Percentiles rank a stretch among this genome's conserved stretches.
These are phyloP conservation scores for Pisolithus microcarpus DNA, from an alignment of 768 basidiomycete species.

Conservation along the genomic window DNA sequence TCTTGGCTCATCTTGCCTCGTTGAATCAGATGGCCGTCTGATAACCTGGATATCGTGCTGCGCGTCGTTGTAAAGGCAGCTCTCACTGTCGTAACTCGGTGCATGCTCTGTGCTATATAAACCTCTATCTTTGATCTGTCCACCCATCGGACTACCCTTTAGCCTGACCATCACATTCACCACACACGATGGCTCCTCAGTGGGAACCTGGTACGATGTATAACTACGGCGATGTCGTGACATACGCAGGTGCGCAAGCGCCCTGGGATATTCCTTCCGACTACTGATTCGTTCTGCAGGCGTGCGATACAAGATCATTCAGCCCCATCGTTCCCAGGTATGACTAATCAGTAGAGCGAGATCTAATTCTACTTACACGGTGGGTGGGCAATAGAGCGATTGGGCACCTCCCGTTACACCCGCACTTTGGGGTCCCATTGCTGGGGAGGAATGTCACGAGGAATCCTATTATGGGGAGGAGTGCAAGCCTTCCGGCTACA, in stretches of 20 bases:
- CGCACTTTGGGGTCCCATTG: constrained; percentile 58
- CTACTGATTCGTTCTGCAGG: constrained; percentile 25
- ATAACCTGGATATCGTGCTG: neutral
- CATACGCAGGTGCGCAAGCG: constrained; percentile 40
- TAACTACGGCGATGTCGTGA: constrained; percentile 45
- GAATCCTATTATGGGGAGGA: constrained; percentile 16
- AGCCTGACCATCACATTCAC: constrained; percentile 1
- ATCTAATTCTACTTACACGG: neutral
- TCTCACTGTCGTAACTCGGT: too few relatives aligned
- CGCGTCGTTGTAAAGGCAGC: too few relatives aligned
- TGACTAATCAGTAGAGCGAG: neutral
- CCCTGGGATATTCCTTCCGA: neutral
- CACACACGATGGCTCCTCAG: constrained; percentile 30
- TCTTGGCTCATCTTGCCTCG: constrained; percentile 6
- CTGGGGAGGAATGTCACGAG: constrained; percentile 25
- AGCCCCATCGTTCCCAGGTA: constrained; percentile 65
- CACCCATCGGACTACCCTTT: constrained; percentile 2
- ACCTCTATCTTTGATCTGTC: neutral
- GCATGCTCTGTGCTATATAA: constrained; percentile 10
- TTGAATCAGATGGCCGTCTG: constrained; percentile 22
- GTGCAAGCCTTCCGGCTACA: constrained; percentile 3
- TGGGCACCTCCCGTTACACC: constrained; percentile 61
- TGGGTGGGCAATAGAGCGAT: constrained; percentile 38
- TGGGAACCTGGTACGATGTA: constrained; percentile 67
- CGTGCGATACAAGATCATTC: constrained; percentile 59